These are phyloP conservation scores for Lobosporangium transversale DNA, from an alignment of 192 early-diverging fungal species.

Conservation along the genomic window DNA sequence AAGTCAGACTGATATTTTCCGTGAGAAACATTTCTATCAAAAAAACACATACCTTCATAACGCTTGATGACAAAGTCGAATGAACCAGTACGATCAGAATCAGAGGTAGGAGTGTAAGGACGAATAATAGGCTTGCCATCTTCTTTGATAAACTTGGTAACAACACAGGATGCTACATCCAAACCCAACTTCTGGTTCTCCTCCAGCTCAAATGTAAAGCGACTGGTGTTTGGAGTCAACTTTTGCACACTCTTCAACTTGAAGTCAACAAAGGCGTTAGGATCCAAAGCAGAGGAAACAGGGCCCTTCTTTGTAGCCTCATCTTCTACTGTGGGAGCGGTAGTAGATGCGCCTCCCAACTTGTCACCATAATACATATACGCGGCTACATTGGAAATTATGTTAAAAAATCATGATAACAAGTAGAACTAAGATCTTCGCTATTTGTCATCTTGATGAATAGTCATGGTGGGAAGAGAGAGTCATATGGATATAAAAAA, in stretches of 20 bases:
- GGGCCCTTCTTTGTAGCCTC: conserved; percentile 24
- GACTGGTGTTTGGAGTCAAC: conserved; percentile 37
- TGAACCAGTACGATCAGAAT: conserved; percentile 58
- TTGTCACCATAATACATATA: conserved; percentile 47
- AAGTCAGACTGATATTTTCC: no score
- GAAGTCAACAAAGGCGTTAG: conserved; percentile 65
- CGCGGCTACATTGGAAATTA: conserved; percentile 28
- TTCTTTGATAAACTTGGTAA: conserved; percentile 76
- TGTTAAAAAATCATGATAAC: no score
- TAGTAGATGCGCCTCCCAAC: conserved; percentile 17
- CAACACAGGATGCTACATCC: conserved; percentile 76
- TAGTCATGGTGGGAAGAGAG: no score
- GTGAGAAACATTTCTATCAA: background rate
- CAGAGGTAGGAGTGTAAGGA: conserved; percentile 79
- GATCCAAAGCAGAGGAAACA: conserved; percentile 51
- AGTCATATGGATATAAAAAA: no score
- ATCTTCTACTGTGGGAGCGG: background rate
- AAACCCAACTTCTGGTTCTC: conserved; percentile 70
- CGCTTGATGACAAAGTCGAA: conserved; percentile 80
- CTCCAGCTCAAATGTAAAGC: conserved; percentile 46
- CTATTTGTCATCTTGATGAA: no score
- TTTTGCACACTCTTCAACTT: conserved; percentile 56
- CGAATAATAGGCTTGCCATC: conserved; percentile 77
- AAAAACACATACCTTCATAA: conserved; percentile 55
- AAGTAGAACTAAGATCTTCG: no score